Base-by-base conservation (phyloP, 2,329 filamentous ascomycete species). In the Gaeumannomyces sp. region DNA sequence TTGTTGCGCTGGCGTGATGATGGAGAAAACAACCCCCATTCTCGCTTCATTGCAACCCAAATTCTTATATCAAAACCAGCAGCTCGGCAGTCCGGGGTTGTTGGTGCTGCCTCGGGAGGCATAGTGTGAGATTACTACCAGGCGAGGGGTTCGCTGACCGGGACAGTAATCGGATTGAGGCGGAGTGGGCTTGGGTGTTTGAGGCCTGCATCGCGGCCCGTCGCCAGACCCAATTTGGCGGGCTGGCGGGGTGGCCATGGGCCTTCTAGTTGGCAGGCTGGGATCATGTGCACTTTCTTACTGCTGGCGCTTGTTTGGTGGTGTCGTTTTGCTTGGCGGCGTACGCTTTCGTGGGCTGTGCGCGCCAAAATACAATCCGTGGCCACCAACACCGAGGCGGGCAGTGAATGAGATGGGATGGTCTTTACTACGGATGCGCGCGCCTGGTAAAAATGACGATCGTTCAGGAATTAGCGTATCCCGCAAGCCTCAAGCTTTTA, bases 231-330 rank as follows among this genome's bases (percentile, higher is more conserved):
- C 45, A n/a, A 53, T n/a, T 53, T 53, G 45, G 45, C 33, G 33
- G 33, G 33, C 76, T 7, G 81, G 79, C 0, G 72, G 73, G 45
- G 19, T 53, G 6, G 19, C 3, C 45, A 4, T 16, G 45, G 13
- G 45, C 22, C 19, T 10, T 53, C 14, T 14, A 16, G 35, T 14
- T 53, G 45, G 22, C 45, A 4, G 45, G 45, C 19, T 6, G 22
- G 19, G 45, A n/a, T 53, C 45, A 53, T 22, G 45, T 53, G 45
- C 45, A 22, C 1, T n/a, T 53, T 53, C 45, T 50, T 50, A 50
- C 45, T 50, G 45, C n/a, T 50, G 14, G 4, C 10, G 13, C 16
- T 19, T 38, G 35, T 8, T 38, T 38, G 35, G 13, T 38, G 35
- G 35, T 1, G 35, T 38, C 35, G 33, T 33, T 33, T 33, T 29